phyloP scores from a whole-genome alignment of 2,329 filamentous ascomycete genomes.

The Aspergillus sergii region DNA sequence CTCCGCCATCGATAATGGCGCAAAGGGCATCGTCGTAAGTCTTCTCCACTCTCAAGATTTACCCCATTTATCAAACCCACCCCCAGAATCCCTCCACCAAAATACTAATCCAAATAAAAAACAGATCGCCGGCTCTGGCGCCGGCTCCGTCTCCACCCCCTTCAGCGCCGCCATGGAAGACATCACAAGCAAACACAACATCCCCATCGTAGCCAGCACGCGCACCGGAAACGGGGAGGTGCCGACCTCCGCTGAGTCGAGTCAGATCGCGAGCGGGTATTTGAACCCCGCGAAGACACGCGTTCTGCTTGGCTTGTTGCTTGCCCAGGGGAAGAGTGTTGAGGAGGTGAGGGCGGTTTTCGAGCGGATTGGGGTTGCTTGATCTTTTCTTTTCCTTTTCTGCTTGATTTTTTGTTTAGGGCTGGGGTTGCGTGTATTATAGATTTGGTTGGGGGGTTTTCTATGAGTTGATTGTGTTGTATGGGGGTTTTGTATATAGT shows the following conservation, averaged over 20 bases:
- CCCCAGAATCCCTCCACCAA: too few species aligned
- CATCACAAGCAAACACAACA: slow-evolving; percentile 15
- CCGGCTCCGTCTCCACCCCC: slow-evolving; percentile 23
- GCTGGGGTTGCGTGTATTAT: neutral
- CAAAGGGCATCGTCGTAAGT: slow-evolving; percentile 30
- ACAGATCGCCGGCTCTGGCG: slow-evolving; percentile 28
- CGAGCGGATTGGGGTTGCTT: slow-evolving; percentile 9
- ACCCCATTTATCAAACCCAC: neutral
- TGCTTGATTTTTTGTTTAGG: too few species aligned
- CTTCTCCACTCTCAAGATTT: too few species aligned
- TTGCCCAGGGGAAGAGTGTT: slow-evolving; percentile 15
- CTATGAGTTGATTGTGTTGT: neutral
- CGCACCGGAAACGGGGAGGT: slow-evolving; percentile 30
- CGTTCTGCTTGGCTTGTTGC: slow-evolving; percentile 21
- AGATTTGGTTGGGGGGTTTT: neutral
- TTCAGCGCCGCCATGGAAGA: slow-evolving; percentile 22
- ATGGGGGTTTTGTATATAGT: neutral
- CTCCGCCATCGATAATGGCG: slow-evolving; percentile 24
- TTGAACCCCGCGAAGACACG: slow-evolving; percentile 23
- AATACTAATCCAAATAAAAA: neutral
- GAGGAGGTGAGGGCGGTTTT: slow-evolving; percentile 18
- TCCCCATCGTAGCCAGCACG: slow-evolving; percentile 27
- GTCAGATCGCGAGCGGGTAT: slow-evolving; percentile 25
- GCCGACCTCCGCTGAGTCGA: slow-evolving; percentile 20
- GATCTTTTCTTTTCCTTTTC: neutral